These are phyloP conservation scores for Alternaria burnsii DNA, from an alignment of 2,329 filamentous ascomycete genomes.

Conservation along the genomic window DNA sequence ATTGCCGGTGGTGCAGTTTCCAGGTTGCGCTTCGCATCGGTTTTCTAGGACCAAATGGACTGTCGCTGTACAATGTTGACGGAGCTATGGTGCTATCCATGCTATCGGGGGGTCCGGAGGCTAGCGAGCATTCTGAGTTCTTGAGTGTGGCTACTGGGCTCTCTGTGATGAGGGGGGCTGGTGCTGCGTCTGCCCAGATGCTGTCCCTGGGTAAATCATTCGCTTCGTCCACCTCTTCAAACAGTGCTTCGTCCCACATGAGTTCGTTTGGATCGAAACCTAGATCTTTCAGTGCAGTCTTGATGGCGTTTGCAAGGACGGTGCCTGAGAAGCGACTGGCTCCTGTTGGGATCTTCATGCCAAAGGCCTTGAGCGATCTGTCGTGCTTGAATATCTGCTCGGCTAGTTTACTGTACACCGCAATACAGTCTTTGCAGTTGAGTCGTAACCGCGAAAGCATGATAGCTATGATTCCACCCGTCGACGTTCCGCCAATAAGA, in stretches of 20 bases:
- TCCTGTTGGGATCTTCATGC: slow-evolving; percentile 48
- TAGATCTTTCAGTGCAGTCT: slow-evolving; percentile 42
- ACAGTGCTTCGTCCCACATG: slow-evolving; percentile 54
- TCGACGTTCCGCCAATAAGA: slow-evolving; percentile 52
- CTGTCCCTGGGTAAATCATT: slow-evolving; percentile 38
- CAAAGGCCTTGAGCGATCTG: slow-evolving; percentile 45
- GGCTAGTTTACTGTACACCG: slow-evolving; percentile 49
- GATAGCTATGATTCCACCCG: slow-evolving; percentile 53
- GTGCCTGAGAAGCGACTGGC: slow-evolving; percentile 48
- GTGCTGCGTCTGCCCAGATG: slow-evolving; percentile 46
- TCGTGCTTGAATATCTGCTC: slow-evolving; percentile 52
- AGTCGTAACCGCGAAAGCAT: slow-evolving; percentile 51
- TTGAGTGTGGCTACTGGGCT: slow-evolving; percentile 38
- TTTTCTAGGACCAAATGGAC: slow-evolving; percentile 26
- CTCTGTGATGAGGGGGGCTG: slow-evolving; percentile 34
- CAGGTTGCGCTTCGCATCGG: slow-evolving; percentile 39
- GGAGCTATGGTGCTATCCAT: slow-evolving; percentile 2
- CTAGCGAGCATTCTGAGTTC: slow-evolving; percentile 17
- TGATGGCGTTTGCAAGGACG: slow-evolving; percentile 50
- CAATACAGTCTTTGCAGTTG: slow-evolving; percentile 49
- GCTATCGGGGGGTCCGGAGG: slow-evolving; percentile 16
- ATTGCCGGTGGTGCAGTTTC: slow-evolving; percentile 45
- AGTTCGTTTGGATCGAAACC: slow-evolving; percentile 46
- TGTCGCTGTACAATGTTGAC: slow-evolving; percentile 20
- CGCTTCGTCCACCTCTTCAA: slow-evolving; percentile 46